Base-by-base conservation (phyloP, 805 yeast genomes). In the Wilhelminamyces savonicus region DNA sequence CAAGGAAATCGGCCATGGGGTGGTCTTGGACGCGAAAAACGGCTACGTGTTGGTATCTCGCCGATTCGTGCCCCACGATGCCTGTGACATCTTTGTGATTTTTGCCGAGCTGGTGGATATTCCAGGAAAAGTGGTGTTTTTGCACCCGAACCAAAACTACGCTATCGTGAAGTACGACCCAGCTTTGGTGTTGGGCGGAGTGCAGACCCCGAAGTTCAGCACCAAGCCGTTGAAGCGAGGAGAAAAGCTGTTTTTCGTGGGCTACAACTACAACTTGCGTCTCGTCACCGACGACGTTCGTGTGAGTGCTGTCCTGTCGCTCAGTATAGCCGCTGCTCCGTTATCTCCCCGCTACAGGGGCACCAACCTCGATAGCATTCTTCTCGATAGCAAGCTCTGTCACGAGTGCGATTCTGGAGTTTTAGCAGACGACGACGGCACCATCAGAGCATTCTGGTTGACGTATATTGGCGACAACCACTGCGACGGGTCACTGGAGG, bases 81-180 rank as follows among this genome's bases (percentile, higher is more conserved):
- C 80, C 42, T 67, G 79, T 41, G 95, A 88, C 52, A 68, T 87
- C 15, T 66, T 74, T 27, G 69, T 88, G 13, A 77, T 88, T 3
- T 74, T 88, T 48, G 95, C 96, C 4, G 95, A 88, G 39, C 81
- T 94, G 1, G 74, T 84, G 14, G 75, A 79, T 40, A 70, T 87
- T 10, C 85, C 94, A 0, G 96, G 81, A 1, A 67, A 76, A 39
- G 92, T 87, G 16, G 77, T 77, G 14, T 88, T 86, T 44, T 60
- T 85, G 46, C 96, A 87, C 50, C 96, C 97, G 20, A 75, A 84
- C 21, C 84, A 81, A 43, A 87, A 87, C 43, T 87, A 82, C 54
- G 87, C 94, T 2, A 74, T 87, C 33, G 66, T 88, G 16, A 74
- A 83, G 51, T 88, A 85, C 52, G 94, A 88, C 50, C 86, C 95